Evolutionary conservation across 176 grass and related monocot species (phyloP), one percentile per base, ranked within the genome.

Genomic region (Carex littledalei): DNA sequence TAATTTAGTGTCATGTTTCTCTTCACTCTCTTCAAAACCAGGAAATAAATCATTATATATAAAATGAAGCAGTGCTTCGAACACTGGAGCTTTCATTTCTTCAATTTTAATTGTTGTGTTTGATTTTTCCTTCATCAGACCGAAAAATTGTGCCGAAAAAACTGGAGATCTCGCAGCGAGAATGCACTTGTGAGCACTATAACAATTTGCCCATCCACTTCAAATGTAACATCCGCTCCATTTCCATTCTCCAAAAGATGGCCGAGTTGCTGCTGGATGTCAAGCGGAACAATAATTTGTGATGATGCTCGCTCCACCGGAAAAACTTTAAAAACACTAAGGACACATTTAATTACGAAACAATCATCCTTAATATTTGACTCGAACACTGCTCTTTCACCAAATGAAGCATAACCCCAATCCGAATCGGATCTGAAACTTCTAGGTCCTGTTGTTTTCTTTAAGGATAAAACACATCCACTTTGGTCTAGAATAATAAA

Each of bases 291-390:
- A 6, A 57, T 39, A n/a, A 57, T 57, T 67, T 66, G 22, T 47
- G 22, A 4, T 35, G 34, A 18, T 20, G 12, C 16, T 56, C 3
- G 22, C 43, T 81, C 62, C 29, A 69, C 55, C 29, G 11, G 17
- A 67, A 67, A 26, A 26, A 26, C 26, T 26, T 35, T 35, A 3
- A 87, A 17, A 69, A 87, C 85, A 68, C n/a, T 56, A 55, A 87
- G 50, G 6, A 59, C 67, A 50, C 72, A 39, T 31, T 32, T 5
- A 13, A 86, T 80, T 50, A 67, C 18, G 8, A 79, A 52, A 56
- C 75, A 59, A 81, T 87, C 76, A 56, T 81, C 76, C 6, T 81
- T 87, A 31, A 71, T 21, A 81, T 62, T 43, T 18, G n/a, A 56
- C 14, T 81, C 77, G 3, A 87, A 57, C 63, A 3, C 15, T 26